Evolutionary conservation across 768 basidiomycete genomes (phyloP).

Genomic region (Psilocybe tampanensis): DNA sequence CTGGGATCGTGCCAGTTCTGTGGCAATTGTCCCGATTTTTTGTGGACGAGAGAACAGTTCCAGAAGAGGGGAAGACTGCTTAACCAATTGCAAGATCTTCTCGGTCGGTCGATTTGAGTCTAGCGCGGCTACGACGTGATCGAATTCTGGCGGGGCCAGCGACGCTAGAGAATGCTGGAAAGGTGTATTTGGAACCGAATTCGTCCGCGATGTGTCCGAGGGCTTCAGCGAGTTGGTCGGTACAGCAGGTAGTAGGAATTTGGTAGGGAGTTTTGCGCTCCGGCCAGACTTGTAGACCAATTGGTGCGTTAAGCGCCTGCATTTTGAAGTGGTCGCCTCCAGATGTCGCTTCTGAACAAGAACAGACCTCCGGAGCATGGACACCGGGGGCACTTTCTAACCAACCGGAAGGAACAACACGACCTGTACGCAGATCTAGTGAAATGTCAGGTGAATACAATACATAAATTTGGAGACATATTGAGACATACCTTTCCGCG

Average conservation of each 20-base stretch:
- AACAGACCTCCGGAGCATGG: slow-evolving; percentile 72
- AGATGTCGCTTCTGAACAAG: slow-evolving; percentile 56
- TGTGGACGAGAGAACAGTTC: slow-evolving; percentile 31
- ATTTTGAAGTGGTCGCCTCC: slow-evolving; percentile 35
- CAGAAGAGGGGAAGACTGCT: slow-evolving; percentile 19
- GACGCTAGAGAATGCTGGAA: neutral
- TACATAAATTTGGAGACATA: neutral
- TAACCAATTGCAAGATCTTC: slow-evolving; percentile 20
- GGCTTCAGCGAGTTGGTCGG: neutral
- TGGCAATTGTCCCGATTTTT: slow-evolving; percentile 33
- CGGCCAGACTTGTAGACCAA: slow-evolving; percentile 9
- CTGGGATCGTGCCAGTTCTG: slow-evolving; percentile 32
- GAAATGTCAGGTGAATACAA: neutral
- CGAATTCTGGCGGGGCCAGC: slow-evolving; percentile 12
- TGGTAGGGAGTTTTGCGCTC: slow-evolving; percentile 1
- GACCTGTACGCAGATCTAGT: slow-evolving; percentile 8
- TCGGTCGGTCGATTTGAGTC: slow-evolving; percentile 9
- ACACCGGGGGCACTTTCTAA: slow-evolving; percentile 50
- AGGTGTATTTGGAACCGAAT: neutral
- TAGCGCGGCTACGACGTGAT: slow-evolving; percentile 15
- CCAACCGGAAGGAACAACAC: slow-evolving; percentile 4
- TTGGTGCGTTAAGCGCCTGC: slow-evolving; percentile 13
- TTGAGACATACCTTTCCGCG: slow-evolving; percentile 7
- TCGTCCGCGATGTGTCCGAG: neutral
- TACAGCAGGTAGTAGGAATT: neutral